Conservation (phyloP, 1,284 basidiomycete genomes). For the Leccinum insolens region DNA sequence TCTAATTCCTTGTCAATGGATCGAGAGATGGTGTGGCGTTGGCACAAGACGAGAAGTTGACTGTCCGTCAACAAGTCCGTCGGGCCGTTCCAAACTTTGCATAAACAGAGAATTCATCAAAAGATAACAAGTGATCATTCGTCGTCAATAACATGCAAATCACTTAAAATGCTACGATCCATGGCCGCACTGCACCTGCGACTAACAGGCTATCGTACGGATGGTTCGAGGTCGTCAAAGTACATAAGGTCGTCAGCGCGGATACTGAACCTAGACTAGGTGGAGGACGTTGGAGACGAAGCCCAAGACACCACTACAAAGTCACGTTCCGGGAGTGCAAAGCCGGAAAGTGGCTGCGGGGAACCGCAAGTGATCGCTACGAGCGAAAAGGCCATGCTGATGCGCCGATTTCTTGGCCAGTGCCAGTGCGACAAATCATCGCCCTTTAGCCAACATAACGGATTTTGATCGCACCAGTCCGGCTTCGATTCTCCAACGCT, state of each 20-base stretch:
- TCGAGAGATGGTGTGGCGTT: background rate
- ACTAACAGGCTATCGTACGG: slow-evolving; percentile 14
- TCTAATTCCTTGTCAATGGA: slow-evolving; percentile 4
- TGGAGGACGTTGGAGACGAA: slow-evolving; percentile 11
- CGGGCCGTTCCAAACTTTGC: background rate
- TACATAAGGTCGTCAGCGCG: slow-evolving; percentile 30
- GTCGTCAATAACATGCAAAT: slow-evolving; percentile 12
- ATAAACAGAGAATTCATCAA: background rate
- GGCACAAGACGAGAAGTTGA: background rate
- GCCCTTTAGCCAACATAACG: slow-evolving; percentile 61
- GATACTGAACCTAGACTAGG: slow-evolving; percentile 22
- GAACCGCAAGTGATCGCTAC: slow-evolving; percentile 26
- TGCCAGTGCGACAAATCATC: slow-evolving; percentile 18
- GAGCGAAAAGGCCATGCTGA: slow-evolving; percentile 26
- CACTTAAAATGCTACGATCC: slow-evolving; percentile 11
- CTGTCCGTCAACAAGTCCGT: background rate
- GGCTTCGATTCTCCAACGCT: slow-evolving; percentile 72
- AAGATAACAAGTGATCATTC: slow-evolving; percentile 3
- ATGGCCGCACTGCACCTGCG: slow-evolving; percentile 13
- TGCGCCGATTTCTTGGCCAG: slow-evolving; percentile 23
- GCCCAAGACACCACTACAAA: slow-evolving; percentile 20
- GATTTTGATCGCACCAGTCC: slow-evolving; percentile 68
- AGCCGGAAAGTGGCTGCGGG: slow-evolving; percentile 24
- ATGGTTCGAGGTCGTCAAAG: slow-evolving; percentile 27
- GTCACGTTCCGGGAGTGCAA: slow-evolving; percentile 21